Evolutionary conservation across 2,329 filamentous ascomycete species (phyloP).

Genomic region (Colletotrichum australisinense): DNA sequence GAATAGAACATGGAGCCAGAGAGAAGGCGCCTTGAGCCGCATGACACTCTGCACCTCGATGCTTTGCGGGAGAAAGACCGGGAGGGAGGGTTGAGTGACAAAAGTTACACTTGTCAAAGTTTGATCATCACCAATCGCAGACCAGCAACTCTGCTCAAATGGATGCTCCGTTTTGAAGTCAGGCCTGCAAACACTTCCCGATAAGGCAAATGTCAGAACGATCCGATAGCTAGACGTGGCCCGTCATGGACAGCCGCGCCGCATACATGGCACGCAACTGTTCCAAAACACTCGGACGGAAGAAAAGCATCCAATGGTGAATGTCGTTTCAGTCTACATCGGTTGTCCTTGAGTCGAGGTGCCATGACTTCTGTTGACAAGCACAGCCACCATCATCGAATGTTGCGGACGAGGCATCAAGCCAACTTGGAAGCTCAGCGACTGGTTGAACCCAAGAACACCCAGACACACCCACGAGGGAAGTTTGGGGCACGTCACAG

Average conservation of each 20-base stretch:
- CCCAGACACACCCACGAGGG: slow-evolving; percentile 9
- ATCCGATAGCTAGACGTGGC: slow-evolving; percentile 26
- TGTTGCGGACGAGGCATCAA: slow-evolving; percentile 18
- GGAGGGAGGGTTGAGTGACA: slow-evolving; percentile 4
- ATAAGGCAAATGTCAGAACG: slow-evolving; percentile 29
- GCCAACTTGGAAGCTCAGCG: slow-evolving; percentile 18
- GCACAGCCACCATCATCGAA: slow-evolving; percentile 26
- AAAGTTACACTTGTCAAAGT: slow-evolving; percentile 36
- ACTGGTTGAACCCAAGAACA: slow-evolving; percentile 14
- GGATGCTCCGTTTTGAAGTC: slow-evolving; percentile 30
- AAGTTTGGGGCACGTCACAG: slow-evolving; percentile 31
- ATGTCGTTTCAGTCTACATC: slow-evolving; percentile 34
- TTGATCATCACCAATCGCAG: slow-evolving; percentile 38
- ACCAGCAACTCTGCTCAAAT: slow-evolving; percentile 27
- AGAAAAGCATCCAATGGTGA: slow-evolving; percentile 29
- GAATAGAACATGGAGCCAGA: not conserved
- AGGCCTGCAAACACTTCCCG: slow-evolving; percentile 36
- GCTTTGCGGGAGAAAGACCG: slow-evolving; percentile 21
- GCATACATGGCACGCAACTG: slow-evolving; percentile 20
- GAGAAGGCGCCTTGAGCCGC: slow-evolving; percentile 2
- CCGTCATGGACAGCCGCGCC: slow-evolving; percentile 19
- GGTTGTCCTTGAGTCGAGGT: slow-evolving; percentile 25
- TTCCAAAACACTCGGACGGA: slow-evolving; percentile 34
- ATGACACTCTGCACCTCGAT: slow-evolving; percentile 24
- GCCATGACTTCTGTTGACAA: slow-evolving; percentile 28